A percentile compares a stretch with the other conserved stretches of the same genome.
phyloP scores from a whole-genome alignment of 176 grass and related monocot species.

The Eremochloa ophiuroides region DNA sequence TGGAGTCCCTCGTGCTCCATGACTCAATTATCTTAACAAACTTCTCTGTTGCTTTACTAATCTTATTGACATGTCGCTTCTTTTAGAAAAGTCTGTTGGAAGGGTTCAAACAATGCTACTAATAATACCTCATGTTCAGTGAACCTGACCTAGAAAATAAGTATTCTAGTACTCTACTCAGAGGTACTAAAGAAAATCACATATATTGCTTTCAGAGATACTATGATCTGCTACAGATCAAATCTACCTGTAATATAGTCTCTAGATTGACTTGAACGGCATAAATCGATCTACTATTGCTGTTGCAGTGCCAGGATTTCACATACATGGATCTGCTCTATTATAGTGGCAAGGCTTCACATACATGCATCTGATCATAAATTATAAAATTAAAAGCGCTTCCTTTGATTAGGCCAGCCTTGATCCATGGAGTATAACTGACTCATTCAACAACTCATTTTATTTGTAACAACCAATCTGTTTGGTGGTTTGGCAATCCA shows the following conservation, averaged over 20 bases:
- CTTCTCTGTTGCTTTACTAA: neutral
- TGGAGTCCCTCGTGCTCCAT: neutral
- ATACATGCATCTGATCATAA: slow-evolving; percentile 11
- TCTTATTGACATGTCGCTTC: neutral
- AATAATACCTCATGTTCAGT: slow-evolving; percentile 3
- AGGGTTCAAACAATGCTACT: neutral
- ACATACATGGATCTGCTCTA: slow-evolving; percentile 9
- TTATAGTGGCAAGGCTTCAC: neutral
- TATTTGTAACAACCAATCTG: neutral
- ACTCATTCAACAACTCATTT: neutral
- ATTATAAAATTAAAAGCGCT: neutral
- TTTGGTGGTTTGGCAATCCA: neutral
- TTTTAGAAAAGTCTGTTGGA: neutral
- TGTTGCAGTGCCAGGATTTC: slow-evolving; percentile 19
- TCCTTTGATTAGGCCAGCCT: neutral
- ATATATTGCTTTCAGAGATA: slow-evolving; percentile 17
- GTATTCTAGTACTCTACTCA: neutral
- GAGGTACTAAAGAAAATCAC: neutral
- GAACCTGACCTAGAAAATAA: slow-evolving; percentile 1
- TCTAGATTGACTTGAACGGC: neutral
- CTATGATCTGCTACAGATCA: slow-evolving; percentile 13
- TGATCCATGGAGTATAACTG: neutral
- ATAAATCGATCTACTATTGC: neutral
- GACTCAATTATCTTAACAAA: neutral
- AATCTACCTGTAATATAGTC: neutral